Conservation (phyloP, 208 protist species). For the Crithidia fasciculata region DNA sequence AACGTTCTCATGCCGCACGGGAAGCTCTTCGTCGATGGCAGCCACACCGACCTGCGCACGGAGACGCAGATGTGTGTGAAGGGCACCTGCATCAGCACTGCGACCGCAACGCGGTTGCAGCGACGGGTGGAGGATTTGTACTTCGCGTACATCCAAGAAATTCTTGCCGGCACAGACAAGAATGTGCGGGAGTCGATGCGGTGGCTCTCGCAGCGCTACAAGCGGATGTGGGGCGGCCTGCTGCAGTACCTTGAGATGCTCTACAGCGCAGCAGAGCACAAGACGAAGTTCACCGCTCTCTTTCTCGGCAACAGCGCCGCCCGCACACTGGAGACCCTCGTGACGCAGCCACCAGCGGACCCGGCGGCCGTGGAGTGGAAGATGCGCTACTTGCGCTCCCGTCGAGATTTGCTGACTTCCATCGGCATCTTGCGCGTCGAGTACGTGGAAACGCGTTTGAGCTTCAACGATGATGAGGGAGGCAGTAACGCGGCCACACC, state of each 20-base stretch:
- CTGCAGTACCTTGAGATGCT: conserved; percentile 61
- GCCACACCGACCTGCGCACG: conserved; percentile 13
- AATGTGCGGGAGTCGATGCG: conserved; percentile 41
- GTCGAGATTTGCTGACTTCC: conserved; percentile 39
- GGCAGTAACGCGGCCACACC: too few species aligned
- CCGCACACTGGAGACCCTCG: conserved; percentile 17
- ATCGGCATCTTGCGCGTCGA: conserved; percentile 78
- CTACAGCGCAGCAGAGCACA: conserved; percentile 35
- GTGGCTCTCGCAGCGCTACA: conserved; percentile 74
- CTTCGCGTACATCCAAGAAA: conserved; percentile 45
- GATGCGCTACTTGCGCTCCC: conserved; percentile 50
- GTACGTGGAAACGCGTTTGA: conserved; percentile 42
- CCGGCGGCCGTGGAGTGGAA: conserved; percentile 60
- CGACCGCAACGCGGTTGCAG: conserved; percentile 37
- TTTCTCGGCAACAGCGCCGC: background rate
- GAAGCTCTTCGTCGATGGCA: conserved; percentile 30
- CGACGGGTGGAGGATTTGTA: conserved; percentile 49
- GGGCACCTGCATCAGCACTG: conserved; percentile 72
- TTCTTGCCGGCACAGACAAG: conserved; percentile 44
- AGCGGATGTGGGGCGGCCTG: conserved; percentile 70
- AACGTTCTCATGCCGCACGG: conserved; percentile 34
- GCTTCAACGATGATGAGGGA: conserved; percentile 8
- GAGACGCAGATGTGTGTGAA: conserved; percentile 49
- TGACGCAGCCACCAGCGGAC: conserved; percentile 15
- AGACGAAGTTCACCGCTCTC: background rate